Base-by-base conservation (phyloP, 1,284 basidiomycete genomes). In the Rhodotorula glutinis region DNA sequence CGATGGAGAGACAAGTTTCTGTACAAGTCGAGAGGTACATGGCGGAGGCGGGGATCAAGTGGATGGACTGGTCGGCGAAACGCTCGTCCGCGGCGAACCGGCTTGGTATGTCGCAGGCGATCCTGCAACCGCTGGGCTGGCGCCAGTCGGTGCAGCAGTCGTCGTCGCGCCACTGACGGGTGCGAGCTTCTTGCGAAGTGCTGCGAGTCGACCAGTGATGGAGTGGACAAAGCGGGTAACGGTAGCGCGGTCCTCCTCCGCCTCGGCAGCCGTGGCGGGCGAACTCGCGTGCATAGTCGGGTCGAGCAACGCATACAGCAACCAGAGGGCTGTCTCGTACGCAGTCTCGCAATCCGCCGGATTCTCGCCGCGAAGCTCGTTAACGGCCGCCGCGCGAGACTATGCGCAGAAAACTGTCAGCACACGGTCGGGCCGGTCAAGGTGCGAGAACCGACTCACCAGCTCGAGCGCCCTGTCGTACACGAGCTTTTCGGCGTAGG, bases 301-400 rank as follows among this genome's bases (percentile, higher is more conserved):
- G 77, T 98, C 95, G 75, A 95, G 87, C 9, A 98, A 82, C 0
- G 92, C 89, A 72, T 91, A 90, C 33, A 98, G 82, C 77, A 94
- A 89, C 89, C 91, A 95, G 25, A 96, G 79, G 0, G 92, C 92
- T 70, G 92, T 92, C 77, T 97, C 94, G 80, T 98, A 98, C 46
- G 94, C 83, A 76, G 89, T 88, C 80, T 96, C 89, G 77, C 93
- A 96, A 73, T 90, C 88, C 38, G 76, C 63, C 7, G 80, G 75
- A 71, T 92, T 89, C 27, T 91, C 88, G 73, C 92, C 90, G 29
- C 90, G 82, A 0, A 98, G 83, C 77, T 98, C 95, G 76, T 93
- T 91, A 38, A 89, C 84, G 1, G 95, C 95, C 52, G 92, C 93
- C 5, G 88, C 89, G 14, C 93, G 88, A 66, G 92, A 95, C 92